These are phyloP conservation scores for Lichtheimia ramosa DNA, from an alignment of 371 early-diverging fungal genomes.

Conservation along the genomic window DNA sequence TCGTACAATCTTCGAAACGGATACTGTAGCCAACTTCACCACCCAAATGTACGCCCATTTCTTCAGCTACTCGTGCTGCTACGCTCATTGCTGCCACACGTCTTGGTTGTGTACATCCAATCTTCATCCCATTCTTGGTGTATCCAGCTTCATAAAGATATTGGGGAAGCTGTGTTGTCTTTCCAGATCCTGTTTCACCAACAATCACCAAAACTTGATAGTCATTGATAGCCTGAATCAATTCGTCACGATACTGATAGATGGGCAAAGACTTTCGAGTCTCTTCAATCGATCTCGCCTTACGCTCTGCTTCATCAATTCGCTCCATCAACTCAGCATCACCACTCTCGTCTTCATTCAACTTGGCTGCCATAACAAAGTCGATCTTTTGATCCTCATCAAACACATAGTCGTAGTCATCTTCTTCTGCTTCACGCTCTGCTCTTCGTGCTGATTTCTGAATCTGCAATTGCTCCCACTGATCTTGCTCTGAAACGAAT, in stretches of 20 bases:
- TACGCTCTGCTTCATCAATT: conserved; percentile 71
- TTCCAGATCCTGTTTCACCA: conserved; percentile 99
- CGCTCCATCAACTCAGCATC: conserved; percentile 60
- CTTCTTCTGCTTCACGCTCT: conserved; percentile 36
- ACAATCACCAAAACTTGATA: conserved; percentile 90
- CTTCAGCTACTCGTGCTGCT: conserved; percentile 95
- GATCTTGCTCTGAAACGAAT: conserved; percentile 90
- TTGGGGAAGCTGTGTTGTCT: conserved; percentile 99
- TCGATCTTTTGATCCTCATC: conserved; percentile 92
- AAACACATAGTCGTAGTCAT: conserved; percentile 92
- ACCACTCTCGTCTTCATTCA: conserved; percentile 57
- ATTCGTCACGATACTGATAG: conserved; percentile 76
- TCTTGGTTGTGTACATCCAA: conserved; percentile 99
- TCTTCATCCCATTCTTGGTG: conserved; percentile 81
- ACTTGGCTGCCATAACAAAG: conserved; percentile 80
- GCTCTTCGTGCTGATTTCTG: conserved; percentile 60
- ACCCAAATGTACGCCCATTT: conserved; percentile 92
- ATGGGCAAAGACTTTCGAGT: conserved; percentile 93
- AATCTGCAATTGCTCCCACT: conserved; percentile 91
- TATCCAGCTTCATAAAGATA: conserved; percentile 96
- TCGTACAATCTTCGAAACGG: conserved; percentile 97
- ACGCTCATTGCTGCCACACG: conserved; percentile 99
- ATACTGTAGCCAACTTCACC: conserved; percentile 97
- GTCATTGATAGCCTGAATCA: conserved; percentile 84
- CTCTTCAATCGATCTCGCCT: conserved; percentile 79